Evolutionary conservation across 2,329 filamentous ascomycete species (phyloP), one percentile per base, ranked within the genome.

Genomic region (Microcyclosporella mali): DNA sequence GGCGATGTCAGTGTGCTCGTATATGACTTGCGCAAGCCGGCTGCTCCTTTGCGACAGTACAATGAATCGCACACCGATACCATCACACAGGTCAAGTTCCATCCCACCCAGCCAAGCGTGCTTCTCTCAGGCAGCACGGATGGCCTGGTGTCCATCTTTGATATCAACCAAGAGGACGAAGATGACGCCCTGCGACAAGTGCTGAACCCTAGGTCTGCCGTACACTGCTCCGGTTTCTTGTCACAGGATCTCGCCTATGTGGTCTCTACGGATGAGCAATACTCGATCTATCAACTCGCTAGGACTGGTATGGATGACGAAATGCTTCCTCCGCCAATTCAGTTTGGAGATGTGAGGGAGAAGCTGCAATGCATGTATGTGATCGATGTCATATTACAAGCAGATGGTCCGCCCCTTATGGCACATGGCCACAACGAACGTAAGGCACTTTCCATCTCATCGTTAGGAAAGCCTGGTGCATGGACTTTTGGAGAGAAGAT

Each of bases 91-190:
- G 66, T 76, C 45, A 55, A 65, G n/a, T 56, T 56, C 37, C 59
- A 79, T 42, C 56, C 58, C 6, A 68, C 65, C 2, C 69, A 76
- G 37, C 71, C 77, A 1, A 71, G 75, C 33, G 68, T 85, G 12
- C 74, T 90, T 4, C 71, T 90, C 9, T 87, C 84, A 1, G 84
- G 84, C 33, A 87, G 84, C 29, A 90, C 85, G 11, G 86, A 92
- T 64, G 85, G 85, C 6, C 75, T 90, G 1, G 75, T 90, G 56
- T 88, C 85, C 58, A 70, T 90, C 34, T 86, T 84, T 65, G 82
- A 92, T 66, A 83, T 78, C 14, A 72, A 74, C 36, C 74, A 85
- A 45, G 66, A 71, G 14, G 82, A 86, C 53, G 85, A 90, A 64
- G 85, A 90, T 58, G 85, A 90, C 35, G 81, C 85, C 1, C 70